Percentiles rank a stretch among this genome's conserved stretches.
Conservation (phyloP, 2,329 filamentous ascomycete genomes). For the Hymenoscyphus albidus region DNA sequence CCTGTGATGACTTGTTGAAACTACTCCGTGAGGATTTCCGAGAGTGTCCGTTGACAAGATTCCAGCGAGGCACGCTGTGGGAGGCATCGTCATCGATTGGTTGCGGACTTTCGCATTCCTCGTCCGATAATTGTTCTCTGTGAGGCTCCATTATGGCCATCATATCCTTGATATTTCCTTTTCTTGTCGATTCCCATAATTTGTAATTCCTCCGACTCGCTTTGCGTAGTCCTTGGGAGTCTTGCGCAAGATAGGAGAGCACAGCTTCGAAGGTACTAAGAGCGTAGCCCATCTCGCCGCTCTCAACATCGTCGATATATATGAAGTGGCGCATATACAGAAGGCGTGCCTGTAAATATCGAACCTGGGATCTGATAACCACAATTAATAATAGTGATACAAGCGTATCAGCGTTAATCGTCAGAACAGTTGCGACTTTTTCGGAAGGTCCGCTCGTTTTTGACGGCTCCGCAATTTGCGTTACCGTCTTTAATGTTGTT, state of each 20-base stretch:
- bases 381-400: slow-evolving; percentile 89
- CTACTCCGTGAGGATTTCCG: slow-evolving; percentile 25
- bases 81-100: slow-evolving; percentile 45
- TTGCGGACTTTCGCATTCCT: slow-evolving; percentile 28
- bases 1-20: slow-evolving; percentile 27
- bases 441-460: slow-evolving; percentile 36
- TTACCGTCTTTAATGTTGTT: slow-evolving; percentile 69
- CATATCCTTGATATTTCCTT: slow-evolving; percentile 72
- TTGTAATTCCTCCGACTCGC: slow-evolving; percentile 82
- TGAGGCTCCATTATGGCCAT: slow-evolving; percentile 76
- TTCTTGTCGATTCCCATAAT: slow-evolving; percentile 80
- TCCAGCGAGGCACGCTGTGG: slow-evolving; percentile 40
- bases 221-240: slow-evolving; percentile 75
- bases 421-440: slow-evolving; percentile 48
- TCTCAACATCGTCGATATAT: slow-evolving; percentile 96
- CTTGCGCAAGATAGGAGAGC: slow-evolving; percentile 77
- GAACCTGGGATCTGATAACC: slow-evolving; percentile 84
- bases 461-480: slow-evolving; percentile 57
- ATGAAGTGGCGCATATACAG: slow-evolving; percentile 97
- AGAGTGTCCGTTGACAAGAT: slow-evolving; percentile 24
- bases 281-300: slow-evolving; percentile 92
- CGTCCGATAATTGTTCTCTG: slow-evolving; percentile 28
- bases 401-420: slow-evolving; percentile 78
- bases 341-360: slow-evolving; percentile 81
- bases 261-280: slow-evolving; percentile 95